phyloP scores from a whole-genome alignment of 768 basidiomycete genomes.

The Podaxis carcinomalis region DNA sequence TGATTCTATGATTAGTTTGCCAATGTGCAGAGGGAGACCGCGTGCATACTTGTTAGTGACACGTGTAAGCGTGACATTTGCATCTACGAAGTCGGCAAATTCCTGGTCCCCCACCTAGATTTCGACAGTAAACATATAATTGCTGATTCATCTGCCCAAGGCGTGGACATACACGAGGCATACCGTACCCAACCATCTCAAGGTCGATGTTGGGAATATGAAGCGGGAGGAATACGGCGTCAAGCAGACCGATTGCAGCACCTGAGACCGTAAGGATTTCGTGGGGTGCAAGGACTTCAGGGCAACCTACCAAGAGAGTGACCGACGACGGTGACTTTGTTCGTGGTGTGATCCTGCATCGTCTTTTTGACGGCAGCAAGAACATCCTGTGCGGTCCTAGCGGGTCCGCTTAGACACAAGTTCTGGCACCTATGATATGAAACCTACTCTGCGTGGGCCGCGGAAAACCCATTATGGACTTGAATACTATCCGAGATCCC shows the following conservation, averaged over 20 bases:
- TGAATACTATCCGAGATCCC: slow-evolving; percentile 39
- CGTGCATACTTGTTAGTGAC: slow-evolving; percentile 31
- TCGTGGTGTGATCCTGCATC: slow-evolving; percentile 9
- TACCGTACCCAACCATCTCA: slow-evolving; percentile 42
- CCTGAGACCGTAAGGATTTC: slow-evolving; percentile 27
- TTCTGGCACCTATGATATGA: too few species aligned
- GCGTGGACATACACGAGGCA: slow-evolving; percentile 35
- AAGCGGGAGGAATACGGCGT: slow-evolving; percentile 43
- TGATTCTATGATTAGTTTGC: neutral
- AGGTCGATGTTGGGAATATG: slow-evolving; percentile 38
- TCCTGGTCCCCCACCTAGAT: slow-evolving; percentile 41
- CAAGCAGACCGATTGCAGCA: slow-evolving; percentile 47
- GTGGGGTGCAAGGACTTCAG: neutral
- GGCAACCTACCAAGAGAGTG: slow-evolving; percentile 14
- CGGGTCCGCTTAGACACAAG: neutral
- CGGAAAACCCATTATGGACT: slow-evolving; percentile 52
- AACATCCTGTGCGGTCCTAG: slow-evolving; percentile 37
- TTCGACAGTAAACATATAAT: neutral
- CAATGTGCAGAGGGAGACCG: neutral
- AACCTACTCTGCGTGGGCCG: slow-evolving; percentile 37
- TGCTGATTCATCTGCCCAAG: neutral
- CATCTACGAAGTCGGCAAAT: slow-evolving; percentile 42
- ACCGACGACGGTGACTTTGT: slow-evolving; percentile 37
- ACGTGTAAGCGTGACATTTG: slow-evolving; percentile 35
- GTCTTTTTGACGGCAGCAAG: slow-evolving; percentile 13